These are phyloP conservation scores for Mortierella antarctica DNA, from an alignment of 192 early-diverging fungal species.

Conservation along the genomic window DNA sequence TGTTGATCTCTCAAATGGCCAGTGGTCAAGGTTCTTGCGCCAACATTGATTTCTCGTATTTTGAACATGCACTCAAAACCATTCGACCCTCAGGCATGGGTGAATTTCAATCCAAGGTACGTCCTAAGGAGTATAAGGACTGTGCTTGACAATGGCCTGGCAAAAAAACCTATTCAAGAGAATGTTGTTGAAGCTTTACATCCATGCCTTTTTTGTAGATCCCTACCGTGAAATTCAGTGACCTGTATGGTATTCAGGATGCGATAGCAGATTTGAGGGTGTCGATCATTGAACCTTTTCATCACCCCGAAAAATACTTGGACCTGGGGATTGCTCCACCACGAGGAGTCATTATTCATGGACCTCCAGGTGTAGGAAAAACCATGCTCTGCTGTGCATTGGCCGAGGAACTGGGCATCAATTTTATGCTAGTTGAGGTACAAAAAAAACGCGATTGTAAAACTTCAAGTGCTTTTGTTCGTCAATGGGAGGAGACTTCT, in stretches of 20 bases:
- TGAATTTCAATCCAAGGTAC: slow-evolving; percentile 61
- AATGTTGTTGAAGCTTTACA: neutral
- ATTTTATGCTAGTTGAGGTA: slow-evolving; percentile 87
- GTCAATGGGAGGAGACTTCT: neutral
- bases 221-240: slow-evolving; percentile 69
- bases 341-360: slow-evolving; percentile 85
- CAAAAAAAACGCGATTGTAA: neutral
- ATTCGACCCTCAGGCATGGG: slow-evolving; percentile 68
- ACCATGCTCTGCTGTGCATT: slow-evolving; percentile 89
- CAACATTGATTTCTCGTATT: slow-evolving; percentile 41
- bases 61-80: slow-evolving; percentile 53
- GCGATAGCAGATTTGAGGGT: slow-evolving; percentile 71
- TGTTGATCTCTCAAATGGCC: slow-evolving; percentile 54
- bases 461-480: neutral
- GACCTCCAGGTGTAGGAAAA: slow-evolving; percentile 92
- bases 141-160: neutral
- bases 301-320: slow-evolving; percentile 59
- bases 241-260: slow-evolving; percentile 83
- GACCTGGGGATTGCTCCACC: slow-evolving; percentile 77
- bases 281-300: slow-evolving; percentile 67
- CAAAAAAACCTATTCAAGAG: neutral
- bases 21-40: slow-evolving; percentile 29
- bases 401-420: slow-evolving; percentile 80
- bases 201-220: slow-evolving; percentile 51
- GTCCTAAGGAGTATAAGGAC: neutral